These are phyloP conservation scores for Lasiodiplodia theobromae DNA, from an alignment of 2,329 filamentous ascomycete genomes.

Conservation along the genomic window DNA sequence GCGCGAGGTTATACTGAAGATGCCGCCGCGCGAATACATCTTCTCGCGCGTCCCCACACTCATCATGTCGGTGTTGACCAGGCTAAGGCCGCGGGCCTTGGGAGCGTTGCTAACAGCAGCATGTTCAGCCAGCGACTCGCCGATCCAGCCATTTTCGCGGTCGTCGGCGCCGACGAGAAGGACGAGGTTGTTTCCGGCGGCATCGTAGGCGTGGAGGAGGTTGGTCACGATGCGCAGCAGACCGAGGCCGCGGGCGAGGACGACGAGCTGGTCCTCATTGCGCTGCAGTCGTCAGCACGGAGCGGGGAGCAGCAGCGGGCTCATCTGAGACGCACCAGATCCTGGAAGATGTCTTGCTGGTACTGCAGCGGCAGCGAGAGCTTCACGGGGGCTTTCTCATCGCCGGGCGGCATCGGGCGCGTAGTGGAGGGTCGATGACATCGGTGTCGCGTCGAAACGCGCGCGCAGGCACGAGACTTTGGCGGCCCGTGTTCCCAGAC, in stretches of 20 bases:
- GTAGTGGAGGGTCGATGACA: slow-evolving; percentile 16
- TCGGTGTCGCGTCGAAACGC: not conserved
- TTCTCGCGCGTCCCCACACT: slow-evolving; percentile 87
- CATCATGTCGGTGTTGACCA: slow-evolving; percentile 94
- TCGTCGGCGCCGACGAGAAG: slow-evolving; percentile 89
- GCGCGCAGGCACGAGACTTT: slow-evolving; percentile 11
- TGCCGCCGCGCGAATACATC: slow-evolving; percentile 86
- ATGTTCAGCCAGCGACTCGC: slow-evolving; percentile 93
- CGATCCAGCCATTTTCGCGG: slow-evolving; percentile 95
- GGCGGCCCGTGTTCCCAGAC: not conserved
- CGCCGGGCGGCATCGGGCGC: slow-evolving; percentile 45
- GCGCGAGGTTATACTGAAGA: slow-evolving; percentile 94
- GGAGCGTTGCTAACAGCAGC: slow-evolving; percentile 86
- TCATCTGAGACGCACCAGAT: slow-evolving; percentile 36
- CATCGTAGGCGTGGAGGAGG: slow-evolving; percentile 94
- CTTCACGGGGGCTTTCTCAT: slow-evolving; percentile 69
- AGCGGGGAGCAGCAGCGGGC: slow-evolving; percentile 59
- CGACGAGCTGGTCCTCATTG: slow-evolving; percentile 89
- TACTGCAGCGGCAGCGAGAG: slow-evolving; percentile 84
- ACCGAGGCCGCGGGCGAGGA: slow-evolving; percentile 90
- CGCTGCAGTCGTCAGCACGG: slow-evolving; percentile 60
- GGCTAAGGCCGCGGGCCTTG: slow-evolving; percentile 81
- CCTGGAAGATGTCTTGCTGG: slow-evolving; percentile 88
- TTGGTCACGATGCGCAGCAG: slow-evolving; percentile 94
- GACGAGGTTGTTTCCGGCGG: slow-evolving; percentile 90